Evolutionary conservation across 2,329 filamentous ascomycete species (phyloP), one percentile per base, ranked within the genome.

Genomic region (Ophiostoma piceae): DNA sequence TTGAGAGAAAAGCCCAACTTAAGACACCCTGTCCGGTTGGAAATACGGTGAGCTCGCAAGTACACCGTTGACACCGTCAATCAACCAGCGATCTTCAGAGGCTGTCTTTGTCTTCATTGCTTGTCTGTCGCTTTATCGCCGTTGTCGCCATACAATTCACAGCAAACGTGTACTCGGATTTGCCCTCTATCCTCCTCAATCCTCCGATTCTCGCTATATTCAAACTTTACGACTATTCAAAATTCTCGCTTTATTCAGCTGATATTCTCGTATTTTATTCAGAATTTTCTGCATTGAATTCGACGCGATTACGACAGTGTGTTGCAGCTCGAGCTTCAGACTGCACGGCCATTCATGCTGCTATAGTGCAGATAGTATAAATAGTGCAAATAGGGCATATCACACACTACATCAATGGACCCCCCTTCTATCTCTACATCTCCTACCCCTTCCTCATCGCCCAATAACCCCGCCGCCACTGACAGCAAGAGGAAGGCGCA

Each of bases 391-490:
- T 47, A 47, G 43, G n/a, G 43, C 43, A n/a, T 22, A 26, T 6
- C 11, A 12, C 32, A 65, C 16, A 65, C 7, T 41, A 9, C 39
- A 11, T 2, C 37, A 66, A 66, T 66, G 64, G 37, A 16, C 62
- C 57, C 57, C 35, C 35, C 35, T 35, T 35, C 35, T 35, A 8
- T 8, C 60, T 64, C 19, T 47, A 19, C 43, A 16, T 47, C 43
- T 47, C 43, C 43, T 19, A n/a, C 60, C 14, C 26, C 60, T 37
- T 64, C 29, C 29, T 64, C 60, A 8, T 43, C 37, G 4, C n/a
- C 64, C 35, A 41, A 26, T 32, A 47, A 66, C 65, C 65, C 65
- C 65, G 65, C 65, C 43, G 39, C 65, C 35, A 66, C 39, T 41
- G 65, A 41, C 65, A 66, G 39, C 37, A 19, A 66, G 35, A 39